phyloP scores from a whole-genome alignment of 2,329 filamentous ascomycete species.

The Aspergillus glaucus region DNA sequence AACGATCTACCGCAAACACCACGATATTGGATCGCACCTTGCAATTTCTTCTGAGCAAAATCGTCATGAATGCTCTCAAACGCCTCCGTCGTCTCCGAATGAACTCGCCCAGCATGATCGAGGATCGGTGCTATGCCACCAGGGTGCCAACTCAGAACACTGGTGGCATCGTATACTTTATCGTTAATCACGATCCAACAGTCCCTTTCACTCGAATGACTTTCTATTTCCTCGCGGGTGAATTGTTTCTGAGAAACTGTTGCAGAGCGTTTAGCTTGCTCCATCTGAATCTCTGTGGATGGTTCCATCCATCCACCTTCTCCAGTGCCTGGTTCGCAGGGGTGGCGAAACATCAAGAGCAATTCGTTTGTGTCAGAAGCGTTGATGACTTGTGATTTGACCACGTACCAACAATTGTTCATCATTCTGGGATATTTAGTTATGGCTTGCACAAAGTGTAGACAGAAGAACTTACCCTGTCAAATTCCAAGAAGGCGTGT shows the following conservation, averaged over 20 bases:
- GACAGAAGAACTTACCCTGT: slow-evolving; percentile 29
- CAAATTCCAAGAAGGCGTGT: slow-evolving; percentile 43
- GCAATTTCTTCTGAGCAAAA: slow-evolving; percentile 46
- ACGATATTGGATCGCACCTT: slow-evolving; percentile 37
- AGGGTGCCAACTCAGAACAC: slow-evolving; percentile 45
- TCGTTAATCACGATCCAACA: slow-evolving; percentile 51
- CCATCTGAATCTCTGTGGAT: slow-evolving; percentile 41
- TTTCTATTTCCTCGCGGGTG: slow-evolving; percentile 49
- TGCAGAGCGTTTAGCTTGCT: slow-evolving; percentile 39
- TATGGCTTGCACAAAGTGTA: slow-evolving; percentile 15
- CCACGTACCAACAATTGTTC: slow-evolving; percentile 49
- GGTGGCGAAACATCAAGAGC: slow-evolving; percentile 42
- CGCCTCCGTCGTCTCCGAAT: slow-evolving; percentile 45
- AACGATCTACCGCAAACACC: slow-evolving; percentile 25
- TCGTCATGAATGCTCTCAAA: slow-evolving; percentile 49
- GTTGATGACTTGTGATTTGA: slow-evolving; percentile 37
- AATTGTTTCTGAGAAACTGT: slow-evolving; percentile 46
- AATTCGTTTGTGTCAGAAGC: slow-evolving; percentile 25
- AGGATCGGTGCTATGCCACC: slow-evolving; percentile 45
- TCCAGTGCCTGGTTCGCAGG: slow-evolving; percentile 39
- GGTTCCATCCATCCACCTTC: slow-evolving; percentile 49
- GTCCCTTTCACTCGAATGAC: slow-evolving; percentile 43
- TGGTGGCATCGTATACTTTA: slow-evolving; percentile 48
- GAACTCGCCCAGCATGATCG: slow-evolving; percentile 45
- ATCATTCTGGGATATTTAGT: slow-evolving; percentile 38